phyloP scores from a whole-genome alignment of 2,329 filamentous ascomycete genomes.

The Fusarium brevicatenulatum region DNA sequence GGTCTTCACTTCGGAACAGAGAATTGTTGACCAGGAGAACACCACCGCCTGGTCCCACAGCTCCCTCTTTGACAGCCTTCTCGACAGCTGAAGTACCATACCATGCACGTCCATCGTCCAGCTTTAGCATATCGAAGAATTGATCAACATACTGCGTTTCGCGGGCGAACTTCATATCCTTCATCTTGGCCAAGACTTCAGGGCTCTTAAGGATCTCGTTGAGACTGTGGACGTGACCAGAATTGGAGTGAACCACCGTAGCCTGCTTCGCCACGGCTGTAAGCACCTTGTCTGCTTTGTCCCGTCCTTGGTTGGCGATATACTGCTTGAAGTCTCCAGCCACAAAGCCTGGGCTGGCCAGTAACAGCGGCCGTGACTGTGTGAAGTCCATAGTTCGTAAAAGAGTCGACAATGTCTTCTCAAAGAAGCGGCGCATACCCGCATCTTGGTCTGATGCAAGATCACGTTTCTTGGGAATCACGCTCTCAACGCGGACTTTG shows the following conservation, averaged over 20 bases:
- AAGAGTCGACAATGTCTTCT: slow-evolving; percentile 78
- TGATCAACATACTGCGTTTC: slow-evolving; percentile 88
- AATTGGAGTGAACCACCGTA: slow-evolving; percentile 83
- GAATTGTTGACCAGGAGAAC: slow-evolving; percentile 87
- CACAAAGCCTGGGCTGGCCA: slow-evolving; percentile 91
- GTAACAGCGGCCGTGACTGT: slow-evolving; percentile 75
- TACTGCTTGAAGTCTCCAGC: slow-evolving; percentile 83
- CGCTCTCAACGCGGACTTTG: slow-evolving; percentile 69
- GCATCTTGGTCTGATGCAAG: slow-evolving; percentile 73
- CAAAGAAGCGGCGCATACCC: slow-evolving; percentile 79
- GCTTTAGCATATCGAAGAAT: slow-evolving; percentile 80
- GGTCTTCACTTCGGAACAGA: slow-evolving; percentile 84
- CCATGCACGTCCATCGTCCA: slow-evolving; percentile 88
- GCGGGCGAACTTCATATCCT: slow-evolving; percentile 86
- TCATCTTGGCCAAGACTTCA: slow-evolving; percentile 79
- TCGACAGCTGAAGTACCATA: slow-evolving; percentile 88
- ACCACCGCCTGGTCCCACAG: slow-evolving; percentile 81
- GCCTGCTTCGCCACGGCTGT: slow-evolving; percentile 68
- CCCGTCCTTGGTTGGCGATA: slow-evolving; percentile 68
- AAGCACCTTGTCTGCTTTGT: slow-evolving; percentile 74
- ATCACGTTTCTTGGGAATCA: slow-evolving; percentile 74
- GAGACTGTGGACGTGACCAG: slow-evolving; percentile 86
- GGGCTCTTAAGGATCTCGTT: slow-evolving; percentile 87
- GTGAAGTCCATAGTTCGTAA: slow-evolving; percentile 81
- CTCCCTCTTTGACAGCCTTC: slow-evolving; percentile 84